Evolutionary conservation across 2,329 filamentous ascomycete species (phyloP), one percentile per base, ranked within the genome.

Genomic region (Aurifilum marmelostoma): DNA sequence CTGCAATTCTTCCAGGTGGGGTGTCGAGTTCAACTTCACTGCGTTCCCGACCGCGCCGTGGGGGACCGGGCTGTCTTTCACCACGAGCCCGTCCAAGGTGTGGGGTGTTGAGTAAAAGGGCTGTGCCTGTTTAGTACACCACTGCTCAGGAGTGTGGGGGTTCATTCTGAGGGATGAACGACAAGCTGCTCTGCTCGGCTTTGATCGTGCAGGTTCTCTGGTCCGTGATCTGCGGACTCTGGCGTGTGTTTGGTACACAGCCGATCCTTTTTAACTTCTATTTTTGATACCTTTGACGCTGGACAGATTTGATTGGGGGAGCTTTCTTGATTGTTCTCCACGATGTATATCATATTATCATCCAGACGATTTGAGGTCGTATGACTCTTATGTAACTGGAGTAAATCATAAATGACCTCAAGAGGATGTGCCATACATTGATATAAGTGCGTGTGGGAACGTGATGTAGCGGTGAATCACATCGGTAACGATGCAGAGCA

Each of bases 101-200:
- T 69, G 68, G 68, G 68, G 68, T 32, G 68, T 67, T 18, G 68
- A 61, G 24, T 69, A 43, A 65, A 50, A 50, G 47, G 4, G 6
- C 8, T 8, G 9, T 21, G n/a, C 4, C 21, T 63, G 39, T 63
- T 14, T 47, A 37, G 9, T 62, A 16, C 59, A 16, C 24, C 37
- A 7, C 14, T 39, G 11, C n/a, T 11, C 34, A 9, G 58, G 21
- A 34, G 32, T 37, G 32, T 1, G 9, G 16, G 21, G 16, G 21
- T 60, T 12, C 32, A n/a, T 37, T 39, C 7, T 18, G 12, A 34
- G 18, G 14, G 24, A 37, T 32, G 8, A 39, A 32, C 7, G n/a
- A 21, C 9, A 60, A 37, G 32, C 34, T 60, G 12, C n/a, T 39
- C n/a, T 32, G 32, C 16, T 29, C 56, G 34, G n/a, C n/a, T n/a